phyloP scores from a whole-genome alignment of 257 asterid genomes.

The Vinca minor region DNA sequence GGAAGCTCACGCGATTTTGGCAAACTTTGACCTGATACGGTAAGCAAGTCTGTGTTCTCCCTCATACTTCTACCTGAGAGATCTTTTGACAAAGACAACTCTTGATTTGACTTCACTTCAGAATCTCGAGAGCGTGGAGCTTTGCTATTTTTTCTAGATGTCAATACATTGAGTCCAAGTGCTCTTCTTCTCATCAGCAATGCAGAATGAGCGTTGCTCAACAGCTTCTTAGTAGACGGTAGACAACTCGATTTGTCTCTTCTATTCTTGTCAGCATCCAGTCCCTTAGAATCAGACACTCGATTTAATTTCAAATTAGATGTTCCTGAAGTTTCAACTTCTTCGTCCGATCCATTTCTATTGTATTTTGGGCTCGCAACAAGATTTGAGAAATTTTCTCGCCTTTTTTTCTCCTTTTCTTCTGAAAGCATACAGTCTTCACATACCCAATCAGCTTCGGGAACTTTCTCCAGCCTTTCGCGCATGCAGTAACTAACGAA shows the following conservation, averaged over 20 bases:
- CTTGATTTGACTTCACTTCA: not conserved
- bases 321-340: not conserved
- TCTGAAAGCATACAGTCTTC: constrained; percentile 51
- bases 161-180: not conserved
- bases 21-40: not conserved
- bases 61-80: constrained; percentile 2
- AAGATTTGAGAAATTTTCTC: not conserved
- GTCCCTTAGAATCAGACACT: not conserved
- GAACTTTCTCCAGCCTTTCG: constrained; percentile 53
- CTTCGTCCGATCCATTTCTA: not conserved
- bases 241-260: constrained; percentile 6
- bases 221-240: not conserved
- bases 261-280: not conserved
- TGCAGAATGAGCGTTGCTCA: not conserved
- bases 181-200: constrained; percentile 3
- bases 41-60: not conserved
- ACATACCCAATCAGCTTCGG: constrained; percentile 86
- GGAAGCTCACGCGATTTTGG: not conserved
- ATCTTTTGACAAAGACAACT: not conserved
- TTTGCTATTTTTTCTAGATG: constrained; percentile 5
- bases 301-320: not conserved
- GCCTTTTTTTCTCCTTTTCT: constrained; percentile 8
- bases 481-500: constrained; percentile 87
- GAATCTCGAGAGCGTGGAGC: constrained; percentile 3
- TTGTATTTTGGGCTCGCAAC: not conserved